These are phyloP conservation scores for Potentilla sterilis DNA, from an alignment of 306 rosid species.

Conservation along the genomic window DNA sequence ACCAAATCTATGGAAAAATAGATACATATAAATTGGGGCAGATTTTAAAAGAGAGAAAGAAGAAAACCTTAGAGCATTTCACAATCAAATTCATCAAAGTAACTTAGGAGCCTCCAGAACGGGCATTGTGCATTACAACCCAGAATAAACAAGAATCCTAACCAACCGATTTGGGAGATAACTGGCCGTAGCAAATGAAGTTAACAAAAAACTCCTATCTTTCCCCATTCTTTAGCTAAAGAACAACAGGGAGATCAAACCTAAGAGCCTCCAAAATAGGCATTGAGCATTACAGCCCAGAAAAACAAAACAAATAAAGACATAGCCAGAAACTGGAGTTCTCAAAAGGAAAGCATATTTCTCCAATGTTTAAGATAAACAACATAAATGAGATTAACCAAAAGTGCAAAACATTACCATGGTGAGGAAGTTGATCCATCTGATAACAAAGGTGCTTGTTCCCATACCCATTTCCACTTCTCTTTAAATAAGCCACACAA, in stretches of 20 bases:
- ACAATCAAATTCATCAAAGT: not conserved
- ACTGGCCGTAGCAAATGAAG: not conserved
- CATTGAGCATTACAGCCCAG: constrained; percentile 17
- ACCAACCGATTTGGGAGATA: constrained; percentile 16
- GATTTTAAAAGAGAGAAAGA: not conserved
- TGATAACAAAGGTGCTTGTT: constrained; percentile 87
- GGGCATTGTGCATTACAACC: constrained; percentile 20
- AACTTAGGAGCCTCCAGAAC: not conserved
- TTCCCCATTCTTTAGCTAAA: not conserved
- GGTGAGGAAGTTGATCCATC: constrained; percentile 95
- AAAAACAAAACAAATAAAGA: constrained; percentile 5
- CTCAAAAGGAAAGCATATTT: not conserved
- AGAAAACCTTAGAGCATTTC: not conserved
- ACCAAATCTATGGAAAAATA: not conserved
- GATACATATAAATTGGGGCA: not conserved
- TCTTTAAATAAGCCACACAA: not conserved
- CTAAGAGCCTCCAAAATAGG: not conserved
- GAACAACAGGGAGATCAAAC: not conserved
- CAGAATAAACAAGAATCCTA: constrained; percentile 12
- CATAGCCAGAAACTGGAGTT: constrained; percentile 1
- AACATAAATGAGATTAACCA: not conserved
- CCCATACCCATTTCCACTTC: constrained; percentile 58
- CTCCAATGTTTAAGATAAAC: not conserved
- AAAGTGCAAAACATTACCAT: constrained; percentile 47
- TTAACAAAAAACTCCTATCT: not conserved